phyloP scores from a whole-genome alignment of 371 early-diverging fungal species.

The Caulochytrium protostelioides region DNA sequence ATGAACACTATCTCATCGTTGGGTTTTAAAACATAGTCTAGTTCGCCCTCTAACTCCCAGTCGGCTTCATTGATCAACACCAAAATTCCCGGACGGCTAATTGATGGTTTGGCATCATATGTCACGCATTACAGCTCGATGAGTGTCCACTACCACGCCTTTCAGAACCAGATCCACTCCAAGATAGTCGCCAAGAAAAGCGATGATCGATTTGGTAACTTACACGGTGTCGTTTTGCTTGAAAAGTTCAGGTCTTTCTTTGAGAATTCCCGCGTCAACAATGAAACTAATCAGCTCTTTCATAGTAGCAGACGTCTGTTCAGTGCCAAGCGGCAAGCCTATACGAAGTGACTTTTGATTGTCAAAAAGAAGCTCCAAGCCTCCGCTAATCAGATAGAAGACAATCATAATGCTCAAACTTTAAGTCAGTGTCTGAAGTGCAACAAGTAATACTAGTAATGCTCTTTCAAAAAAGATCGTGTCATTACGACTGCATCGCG shows the following conservation, averaged over 20 bases:
- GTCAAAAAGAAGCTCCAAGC: constrained; percentile 80
- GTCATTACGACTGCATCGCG: too few relatives aligned
- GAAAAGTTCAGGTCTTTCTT: constrained; percentile 68
- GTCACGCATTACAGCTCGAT: neutral
- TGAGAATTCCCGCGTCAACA: constrained; percentile 41
- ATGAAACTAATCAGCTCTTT: constrained; percentile 50
- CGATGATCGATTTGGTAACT: constrained; percentile 6
- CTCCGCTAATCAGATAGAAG: too few relatives aligned
- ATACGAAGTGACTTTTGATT: constrained; percentile 36
- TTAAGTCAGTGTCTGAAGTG: too few relatives aligned
- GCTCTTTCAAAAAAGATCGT: too few relatives aligned
- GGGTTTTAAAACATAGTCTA: constrained; percentile 51
- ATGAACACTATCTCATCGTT: constrained; percentile 76
- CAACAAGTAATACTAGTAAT: too few relatives aligned
- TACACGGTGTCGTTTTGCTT: constrained; percentile 62
- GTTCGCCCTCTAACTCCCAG: constrained; percentile 86
- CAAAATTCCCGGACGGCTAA: constrained; percentile 78
- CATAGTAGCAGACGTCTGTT: constrained; percentile 28
- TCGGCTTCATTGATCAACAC: constrained; percentile 85
- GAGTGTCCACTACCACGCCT: neutral
- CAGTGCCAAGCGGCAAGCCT: constrained; percentile 23
- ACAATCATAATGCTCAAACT: too few relatives aligned
- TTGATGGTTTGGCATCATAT: neutral
- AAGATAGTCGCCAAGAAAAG: neutral
- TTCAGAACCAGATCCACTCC: neutral